Percentiles rank a stretch among this genome's conserved stretches.
phyloP scores from a whole-genome alignment of 768 basidiomycete species.

The Agaricus subrufescens region DNA sequence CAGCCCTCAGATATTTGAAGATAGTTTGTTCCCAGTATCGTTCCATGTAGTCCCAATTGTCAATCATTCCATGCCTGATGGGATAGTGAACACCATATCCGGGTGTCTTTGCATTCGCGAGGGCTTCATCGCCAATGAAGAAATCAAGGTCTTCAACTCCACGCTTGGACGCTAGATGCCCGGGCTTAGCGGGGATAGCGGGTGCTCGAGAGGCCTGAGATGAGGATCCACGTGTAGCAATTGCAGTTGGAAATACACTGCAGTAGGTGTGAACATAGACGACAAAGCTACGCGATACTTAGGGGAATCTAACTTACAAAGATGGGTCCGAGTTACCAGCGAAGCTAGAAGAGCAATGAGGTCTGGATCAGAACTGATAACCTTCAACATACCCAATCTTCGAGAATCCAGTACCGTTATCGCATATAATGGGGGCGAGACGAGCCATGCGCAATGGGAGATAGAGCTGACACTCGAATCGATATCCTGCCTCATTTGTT shows the following conservation, averaged over 20 bases:
- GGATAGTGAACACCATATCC: conserved; percentile 95
- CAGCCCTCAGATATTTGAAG: conserved; percentile 98
- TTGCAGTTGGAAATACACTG: conserved; percentile 97
- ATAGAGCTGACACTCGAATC: not conserved
- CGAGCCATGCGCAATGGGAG: conserved; percentile 55
- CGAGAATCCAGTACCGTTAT: conserved; percentile 96
- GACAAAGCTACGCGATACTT: conserved; percentile 3
- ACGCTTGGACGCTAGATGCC: conserved; percentile 91
- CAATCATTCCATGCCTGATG: conserved; percentile 95
- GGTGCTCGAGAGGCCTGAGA: conserved; percentile 65
- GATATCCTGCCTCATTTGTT: conserved; percentile 12
- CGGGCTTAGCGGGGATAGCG: conserved; percentile 77
- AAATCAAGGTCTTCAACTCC: conserved; percentile 99
- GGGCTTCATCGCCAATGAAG: conserved; percentile 98
- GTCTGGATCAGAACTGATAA: not conserved
- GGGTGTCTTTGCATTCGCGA: conserved; percentile 92
- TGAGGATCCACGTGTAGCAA: conserved; percentile 80
- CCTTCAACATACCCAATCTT: conserved; percentile 82
- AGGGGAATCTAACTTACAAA: conserved; percentile 55
- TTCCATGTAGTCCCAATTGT: conserved; percentile 99
- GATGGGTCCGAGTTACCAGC: conserved; percentile 99
- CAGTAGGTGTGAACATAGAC: conserved; percentile 5
- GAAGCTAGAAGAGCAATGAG: conserved; percentile 51
- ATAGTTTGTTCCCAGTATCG: conserved; percentile 99
- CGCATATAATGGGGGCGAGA: conserved; percentile 92